A percentile compares a stretch with the other conserved stretches of the same genome.
Evolutionary conservation across 2,329 filamentous ascomycete species (phyloP).

Genomic region (Botrytis galanthina): DNA sequence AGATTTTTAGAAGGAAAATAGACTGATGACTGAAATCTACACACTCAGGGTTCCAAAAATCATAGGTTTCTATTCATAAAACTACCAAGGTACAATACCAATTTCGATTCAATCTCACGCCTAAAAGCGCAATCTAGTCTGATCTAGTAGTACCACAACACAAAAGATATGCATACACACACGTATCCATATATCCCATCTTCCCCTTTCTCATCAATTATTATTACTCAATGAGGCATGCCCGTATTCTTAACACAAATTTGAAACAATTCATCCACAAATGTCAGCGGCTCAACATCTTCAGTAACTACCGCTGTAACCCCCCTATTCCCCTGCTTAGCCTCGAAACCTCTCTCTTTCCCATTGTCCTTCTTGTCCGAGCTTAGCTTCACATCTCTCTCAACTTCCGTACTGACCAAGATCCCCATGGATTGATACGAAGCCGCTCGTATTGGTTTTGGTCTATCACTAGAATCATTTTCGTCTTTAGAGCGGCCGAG

Average conservation of each 20-base stretch:
- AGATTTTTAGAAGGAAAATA: fast-evolving
- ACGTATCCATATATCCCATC: not conserved
- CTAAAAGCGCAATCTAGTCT: not conserved
- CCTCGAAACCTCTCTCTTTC: not conserved
- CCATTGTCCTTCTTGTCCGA: not conserved
- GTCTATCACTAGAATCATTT: not conserved
- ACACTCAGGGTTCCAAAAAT: not conserved
- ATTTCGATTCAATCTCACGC: not conserved
- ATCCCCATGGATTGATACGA: constrained; percentile 16
- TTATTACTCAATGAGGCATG: constrained; percentile 3
- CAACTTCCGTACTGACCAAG: constrained; percentile 18
- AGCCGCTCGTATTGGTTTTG: not conserved
- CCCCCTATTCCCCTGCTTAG: not conserved
- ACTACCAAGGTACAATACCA: not conserved
- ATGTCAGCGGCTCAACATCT: constrained; percentile 19
- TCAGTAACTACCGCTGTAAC: constrained; percentile 8
- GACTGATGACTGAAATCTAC: not conserved
- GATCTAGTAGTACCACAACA: not conserved
- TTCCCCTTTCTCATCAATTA: fast-evolving
- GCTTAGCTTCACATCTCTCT: constrained; percentile 10
- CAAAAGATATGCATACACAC: not conserved
- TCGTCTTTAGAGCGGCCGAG: not conserved
- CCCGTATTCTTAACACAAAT: constrained; percentile 18
- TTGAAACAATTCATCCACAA: constrained; percentile 21
- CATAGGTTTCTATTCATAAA: not conserved